Conservation (phyloP, 306 rosid genomes). For the Nissolia schottii region DNA sequence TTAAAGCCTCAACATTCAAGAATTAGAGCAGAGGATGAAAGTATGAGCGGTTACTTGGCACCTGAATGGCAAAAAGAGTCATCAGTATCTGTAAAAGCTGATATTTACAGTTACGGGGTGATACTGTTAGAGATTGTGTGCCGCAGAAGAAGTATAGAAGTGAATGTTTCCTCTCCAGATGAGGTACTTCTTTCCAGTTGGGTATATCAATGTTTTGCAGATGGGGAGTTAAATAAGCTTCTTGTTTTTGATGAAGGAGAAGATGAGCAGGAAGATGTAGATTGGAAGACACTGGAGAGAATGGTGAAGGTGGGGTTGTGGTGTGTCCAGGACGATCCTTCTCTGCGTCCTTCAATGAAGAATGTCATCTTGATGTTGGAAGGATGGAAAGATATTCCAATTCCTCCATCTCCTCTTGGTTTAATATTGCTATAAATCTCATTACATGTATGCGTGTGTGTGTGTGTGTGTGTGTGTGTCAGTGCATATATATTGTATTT, state of each 20-base stretch:
- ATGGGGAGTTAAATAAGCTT: constrained; percentile 13
- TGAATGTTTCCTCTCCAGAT: neutral
- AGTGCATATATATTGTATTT: too few relatives aligned
- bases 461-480: too few relatives aligned
- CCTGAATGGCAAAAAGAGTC: constrained; percentile 34
- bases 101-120: constrained; percentile 30
- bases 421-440: too few relatives aligned
- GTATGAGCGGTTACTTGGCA: constrained; percentile 23
- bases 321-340: constrained; percentile 35
- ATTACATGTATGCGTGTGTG: too few relatives aligned
- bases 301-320: constrained; percentile 44
- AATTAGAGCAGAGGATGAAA: neutral
- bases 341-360: constrained; percentile 35
- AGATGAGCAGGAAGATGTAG: neutral
- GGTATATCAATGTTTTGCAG: constrained; percentile 30
- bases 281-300: constrained; percentile 35
- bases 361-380: constrained; percentile 35
- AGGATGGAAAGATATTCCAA: constrained; percentile 32
- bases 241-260: neutral
- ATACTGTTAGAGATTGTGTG: constrained; percentile 32
- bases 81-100: constrained; percentile 23
- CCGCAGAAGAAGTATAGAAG: constrained; percentile 27
- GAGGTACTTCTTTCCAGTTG: constrained; percentile 26
- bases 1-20: neutral
- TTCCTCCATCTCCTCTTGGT: constrained; percentile 18